Evolutionary conservation across 176 grass and related monocot genomes (phyloP), one percentile per base, ranked within the genome.

Genomic region (Ampelocalamus luodianensis): DNA sequence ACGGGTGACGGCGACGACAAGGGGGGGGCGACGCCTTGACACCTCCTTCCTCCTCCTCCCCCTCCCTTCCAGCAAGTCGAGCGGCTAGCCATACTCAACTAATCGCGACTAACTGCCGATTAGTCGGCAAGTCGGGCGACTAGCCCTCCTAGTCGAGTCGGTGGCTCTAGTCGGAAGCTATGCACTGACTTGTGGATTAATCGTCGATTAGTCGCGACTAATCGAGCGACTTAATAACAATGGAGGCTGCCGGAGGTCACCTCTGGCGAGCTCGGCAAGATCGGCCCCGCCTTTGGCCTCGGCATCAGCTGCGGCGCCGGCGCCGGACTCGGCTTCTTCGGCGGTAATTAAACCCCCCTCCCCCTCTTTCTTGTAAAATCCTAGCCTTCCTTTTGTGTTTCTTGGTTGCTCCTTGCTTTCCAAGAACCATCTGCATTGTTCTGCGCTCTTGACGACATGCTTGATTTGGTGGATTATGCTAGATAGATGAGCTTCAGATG

Each of bases 241-340:
- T n/a, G 91, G 96, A 92, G 72, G 82, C 85, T 93, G 18, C 93
- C 96, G 24, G 83, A 92, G 79, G 15, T 95, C 75, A 90, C 81
- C 67, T 87, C 89, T 13, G 65, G 50, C 40, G 91, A 95, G 85
- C 80, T 98, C 16, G 91, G 93, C 15, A 95, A 98, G 78, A 67
- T 98, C 49, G 96, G 91, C 13, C 93, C 96, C 4, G 89, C 18
- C 44, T 84, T 98, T 20, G 91, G 96, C 42, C 26, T 93, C 34
- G 93, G 96, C 34, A 68, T 83, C n/a, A 93, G 96, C 56, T 98
- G 96, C 61, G 93, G 96, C 54, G 96, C 87, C 32, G 93, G 96
- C 49, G 64, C 89, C 0, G 91, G 93, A 11, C 5, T 92, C 62
- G 91, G 93, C 32, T 44, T 98, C 54, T 95, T 95, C 77, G 93